A percentile compares a stretch with the other conserved stretches of the same genome.
These are phyloP conservation scores for Cinnamomum micranthum DNA, from an alignment of 164 flowering plant species.

Conservation along the genomic window DNA sequence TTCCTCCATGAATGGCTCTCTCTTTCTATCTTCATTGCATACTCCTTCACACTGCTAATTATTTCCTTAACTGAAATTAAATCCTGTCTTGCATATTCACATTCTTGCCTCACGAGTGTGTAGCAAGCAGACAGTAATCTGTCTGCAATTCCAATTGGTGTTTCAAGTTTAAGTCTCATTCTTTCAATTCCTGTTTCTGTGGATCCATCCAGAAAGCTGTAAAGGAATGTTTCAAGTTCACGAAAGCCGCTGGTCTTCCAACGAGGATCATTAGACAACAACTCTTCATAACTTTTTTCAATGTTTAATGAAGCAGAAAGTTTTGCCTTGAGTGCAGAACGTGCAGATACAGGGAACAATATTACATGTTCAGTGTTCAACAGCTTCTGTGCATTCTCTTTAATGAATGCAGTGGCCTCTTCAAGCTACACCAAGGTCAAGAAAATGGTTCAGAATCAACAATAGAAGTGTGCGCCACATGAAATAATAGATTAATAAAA, in stretches of 20 bases:
- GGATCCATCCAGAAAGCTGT: conserved; percentile 81
- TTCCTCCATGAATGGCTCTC: conserved; percentile 77
- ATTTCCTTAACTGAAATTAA: conserved; percentile 49
- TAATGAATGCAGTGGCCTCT: conserved; percentile 79
- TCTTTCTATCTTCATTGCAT: conserved; percentile 57
- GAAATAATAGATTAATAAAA: background rate
- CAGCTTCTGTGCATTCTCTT: conserved; percentile 61
- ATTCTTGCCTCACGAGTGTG: conserved; percentile 50
- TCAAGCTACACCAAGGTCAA: conserved; percentile 57
- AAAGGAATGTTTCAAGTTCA: conserved; percentile 72
- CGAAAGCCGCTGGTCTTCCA: conserved; percentile 42
- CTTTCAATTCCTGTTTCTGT: conserved; percentile 74
- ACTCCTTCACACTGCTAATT: conserved; percentile 50
- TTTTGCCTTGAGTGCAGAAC: conserved; percentile 80
- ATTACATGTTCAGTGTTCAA: conserved; percentile 63
- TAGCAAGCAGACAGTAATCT: conserved; percentile 64
- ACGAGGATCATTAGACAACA: conserved; percentile 25
- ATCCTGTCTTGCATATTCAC: conserved; percentile 56
- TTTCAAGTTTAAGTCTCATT: conserved; percentile 87
- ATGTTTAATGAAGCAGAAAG: conserved; percentile 35
- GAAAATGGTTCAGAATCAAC: conserved; percentile 7
- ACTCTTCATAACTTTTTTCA: conserved; percentile 19
- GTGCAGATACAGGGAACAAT: conserved; percentile 85
- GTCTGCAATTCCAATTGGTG: conserved; percentile 82
- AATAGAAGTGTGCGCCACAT: background rate